These are phyloP conservation scores for Oryza officinalis DNA, from an alignment of 176 grass and related monocot species.

Conservation along the genomic window DNA sequence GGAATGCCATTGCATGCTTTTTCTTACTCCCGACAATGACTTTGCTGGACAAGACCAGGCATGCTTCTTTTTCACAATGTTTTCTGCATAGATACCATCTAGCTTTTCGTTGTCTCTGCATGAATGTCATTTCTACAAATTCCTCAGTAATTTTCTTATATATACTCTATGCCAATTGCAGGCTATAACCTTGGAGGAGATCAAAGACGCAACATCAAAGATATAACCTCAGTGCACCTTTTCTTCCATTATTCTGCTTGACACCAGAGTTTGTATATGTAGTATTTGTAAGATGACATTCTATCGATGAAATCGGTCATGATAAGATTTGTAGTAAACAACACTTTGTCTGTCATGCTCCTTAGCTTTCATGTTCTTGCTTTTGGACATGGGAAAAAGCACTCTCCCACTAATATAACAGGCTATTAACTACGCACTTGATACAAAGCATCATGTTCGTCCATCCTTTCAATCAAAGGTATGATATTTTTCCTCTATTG, in stretches of 20 bases:
- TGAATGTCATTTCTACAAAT: not conserved
- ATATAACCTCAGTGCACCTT: conserved; percentile 33
- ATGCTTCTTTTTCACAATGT: conserved; percentile 15
- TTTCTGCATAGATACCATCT: conserved; percentile 2
- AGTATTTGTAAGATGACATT: conserved; percentile 22
- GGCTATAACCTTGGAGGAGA: conserved; percentile 73
- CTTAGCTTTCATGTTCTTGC: too few species aligned
- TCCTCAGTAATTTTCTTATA: not conserved
- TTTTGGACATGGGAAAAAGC: too few species aligned
- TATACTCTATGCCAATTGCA: conserved; percentile 16
- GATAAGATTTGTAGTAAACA: conserved; percentile 12
- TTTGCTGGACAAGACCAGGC: conserved; percentile 91
- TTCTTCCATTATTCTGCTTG: not conserved
- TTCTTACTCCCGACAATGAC: conserved; percentile 92
- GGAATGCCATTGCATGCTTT: conserved; percentile 98
- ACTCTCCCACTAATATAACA: too few species aligned
- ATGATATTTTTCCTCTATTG: too few species aligned
- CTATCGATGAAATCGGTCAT: not conserved
- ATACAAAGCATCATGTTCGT: too few species aligned
- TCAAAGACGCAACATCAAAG: conserved; percentile 86
- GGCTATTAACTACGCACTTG: too few species aligned
- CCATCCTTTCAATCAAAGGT: too few species aligned
- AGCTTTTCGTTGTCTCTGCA: not conserved
- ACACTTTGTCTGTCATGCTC: too few species aligned
- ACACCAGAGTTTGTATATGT: conserved; percentile 15